These are phyloP conservation scores for Penicillium italicum DNA, from an alignment of 2,329 filamentous ascomycete species.

Conservation along the genomic window DNA sequence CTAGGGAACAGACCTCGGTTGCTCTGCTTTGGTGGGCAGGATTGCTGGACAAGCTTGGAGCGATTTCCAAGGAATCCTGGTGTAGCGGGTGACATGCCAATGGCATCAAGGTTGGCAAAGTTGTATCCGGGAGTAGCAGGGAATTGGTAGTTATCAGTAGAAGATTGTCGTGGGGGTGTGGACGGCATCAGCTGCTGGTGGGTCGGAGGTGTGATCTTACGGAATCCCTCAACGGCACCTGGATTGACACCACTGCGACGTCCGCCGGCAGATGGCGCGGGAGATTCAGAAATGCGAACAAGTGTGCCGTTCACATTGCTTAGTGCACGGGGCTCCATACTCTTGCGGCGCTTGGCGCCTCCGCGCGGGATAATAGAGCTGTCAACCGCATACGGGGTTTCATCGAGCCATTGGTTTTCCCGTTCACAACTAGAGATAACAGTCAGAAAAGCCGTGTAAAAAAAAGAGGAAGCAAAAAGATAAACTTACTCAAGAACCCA, in stretches of 20 bases:
- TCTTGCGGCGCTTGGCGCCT: constrained; percentile 69
- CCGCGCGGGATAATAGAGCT: constrained; percentile 65
- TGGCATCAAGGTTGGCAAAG: constrained; percentile 37
- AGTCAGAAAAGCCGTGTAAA: constrained; percentile 11
- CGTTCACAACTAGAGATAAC: constrained; percentile 61
- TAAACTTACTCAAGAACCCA: constrained; percentile 80
- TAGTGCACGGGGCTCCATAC: constrained; percentile 72
- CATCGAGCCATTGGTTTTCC: constrained; percentile 72
- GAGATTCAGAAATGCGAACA: constrained; percentile 36
- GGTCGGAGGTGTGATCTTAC: constrained; percentile 34
- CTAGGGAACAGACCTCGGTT: constrained; percentile 42
- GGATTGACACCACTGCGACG: constrained; percentile 29
- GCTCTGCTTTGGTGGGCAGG: constrained; percentile 53
- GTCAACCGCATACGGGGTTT: constrained; percentile 66
- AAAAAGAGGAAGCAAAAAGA: not conserved
- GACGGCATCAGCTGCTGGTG: constrained; percentile 13
- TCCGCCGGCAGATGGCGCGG: constrained; percentile 26
- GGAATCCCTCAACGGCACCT: constrained; percentile 34
- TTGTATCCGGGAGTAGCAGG: constrained; percentile 36
- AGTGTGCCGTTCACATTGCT: constrained; percentile 66
- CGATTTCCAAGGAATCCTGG: constrained; percentile 47
- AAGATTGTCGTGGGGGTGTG: constrained; percentile 16
- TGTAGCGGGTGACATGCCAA: constrained; percentile 45
- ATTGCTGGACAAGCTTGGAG: constrained; percentile 48
- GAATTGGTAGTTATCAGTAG: constrained; percentile 20